Conservation (phyloP, 257 asterid species). For the Cruciata laevipes region DNA sequence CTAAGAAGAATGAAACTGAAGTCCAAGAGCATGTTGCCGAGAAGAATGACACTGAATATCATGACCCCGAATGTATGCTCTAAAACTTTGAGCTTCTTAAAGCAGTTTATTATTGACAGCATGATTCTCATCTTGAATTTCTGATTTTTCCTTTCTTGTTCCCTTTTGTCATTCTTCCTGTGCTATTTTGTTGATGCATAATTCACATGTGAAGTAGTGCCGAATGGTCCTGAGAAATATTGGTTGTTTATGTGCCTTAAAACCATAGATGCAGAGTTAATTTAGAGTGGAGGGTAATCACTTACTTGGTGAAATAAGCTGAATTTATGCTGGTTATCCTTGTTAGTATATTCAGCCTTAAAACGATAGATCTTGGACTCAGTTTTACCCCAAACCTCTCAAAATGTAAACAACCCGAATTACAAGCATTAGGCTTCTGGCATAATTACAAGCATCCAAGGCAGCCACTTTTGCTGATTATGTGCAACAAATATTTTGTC, state of each 20-base stretch:
- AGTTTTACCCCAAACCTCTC: slow-evolving; percentile 86
- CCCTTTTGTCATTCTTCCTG: background rate
- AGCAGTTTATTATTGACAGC: too few relatives aligned
- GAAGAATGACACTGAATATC: slow-evolving; percentile 6
- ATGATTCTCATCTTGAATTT: background rate
- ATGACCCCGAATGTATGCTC: slow-evolving; percentile 18
- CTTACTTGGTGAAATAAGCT: slow-evolving; percentile 69
- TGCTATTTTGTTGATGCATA: background rate
- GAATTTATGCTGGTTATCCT: slow-evolving; percentile 75
- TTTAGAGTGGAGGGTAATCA: background rate
- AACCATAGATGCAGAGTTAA: slow-evolving; percentile 5
- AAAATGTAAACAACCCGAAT: background rate
- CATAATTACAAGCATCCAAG: too few relatives aligned
- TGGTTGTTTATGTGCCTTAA: slow-evolving; percentile 76
- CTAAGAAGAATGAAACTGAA: background rate
- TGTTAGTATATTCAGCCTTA: slow-evolving; percentile 59
- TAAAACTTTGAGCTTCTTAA: background rate
- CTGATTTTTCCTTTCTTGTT: background rate
- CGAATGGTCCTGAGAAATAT: slow-evolving; percentile 79
- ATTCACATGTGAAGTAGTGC: slow-evolving; percentile 25
- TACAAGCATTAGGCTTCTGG: background rate
- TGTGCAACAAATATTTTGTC: too few relatives aligned
- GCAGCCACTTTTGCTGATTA: too few relatives aligned
- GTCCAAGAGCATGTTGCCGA: slow-evolving; percentile 6
- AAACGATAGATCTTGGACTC: slow-evolving; percentile 78